Base-by-base conservation (phyloP, 2,329 filamentous ascomycete genomes). In the Arthrobotrys sphaeroides region DNA sequence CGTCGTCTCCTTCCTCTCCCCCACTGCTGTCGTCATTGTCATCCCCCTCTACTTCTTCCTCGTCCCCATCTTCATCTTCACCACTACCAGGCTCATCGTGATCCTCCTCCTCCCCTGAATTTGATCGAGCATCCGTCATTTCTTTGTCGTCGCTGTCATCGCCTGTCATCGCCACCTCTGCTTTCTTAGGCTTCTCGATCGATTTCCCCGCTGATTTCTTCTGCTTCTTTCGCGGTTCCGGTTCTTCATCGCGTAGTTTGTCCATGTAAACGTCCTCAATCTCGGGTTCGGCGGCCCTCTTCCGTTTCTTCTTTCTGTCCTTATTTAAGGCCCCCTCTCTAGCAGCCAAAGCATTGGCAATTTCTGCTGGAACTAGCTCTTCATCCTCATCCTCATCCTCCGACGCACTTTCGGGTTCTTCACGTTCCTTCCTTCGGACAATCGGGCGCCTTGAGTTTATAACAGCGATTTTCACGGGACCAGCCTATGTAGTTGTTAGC, bases 51-150 rank as follows among this genome's bases (percentile, higher is more conserved):
- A 82, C 79, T 68, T 84, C 82, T 4, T 81, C 79, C 70, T 81
- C 78, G 65, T 73, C 75, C 1, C 65, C 78, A 13, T 80, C 81
- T 13, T 79, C 65, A 73, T 28, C 84, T 47, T 45, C 81, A 80
- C 78, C 85, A 83, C 81, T 79, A 53, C 16, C 16, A 0, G 47
- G 12, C 20, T 83, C 83, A 38, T 82, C 82, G 49, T 83, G 80
- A 9, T 82, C 82, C 77, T 87, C 89, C 60, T 84, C 85, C 47
- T 86, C 86, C 80, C 90, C 89, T 7, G 88, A 85, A 67, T 83
- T 82, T 67, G 86, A 85, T 36, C 82, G 62, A 55, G 82, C 16
- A 12, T 43, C 43, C 82, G 79, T 18, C 51, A 55, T 55, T 22
- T 83, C 83, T 36, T 82, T 82, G 49, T 83, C 81, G 9, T 82